Evolutionary conservation across 768 basidiomycete species (phyloP).

Genomic region (Termitomyces sp.): DNA sequence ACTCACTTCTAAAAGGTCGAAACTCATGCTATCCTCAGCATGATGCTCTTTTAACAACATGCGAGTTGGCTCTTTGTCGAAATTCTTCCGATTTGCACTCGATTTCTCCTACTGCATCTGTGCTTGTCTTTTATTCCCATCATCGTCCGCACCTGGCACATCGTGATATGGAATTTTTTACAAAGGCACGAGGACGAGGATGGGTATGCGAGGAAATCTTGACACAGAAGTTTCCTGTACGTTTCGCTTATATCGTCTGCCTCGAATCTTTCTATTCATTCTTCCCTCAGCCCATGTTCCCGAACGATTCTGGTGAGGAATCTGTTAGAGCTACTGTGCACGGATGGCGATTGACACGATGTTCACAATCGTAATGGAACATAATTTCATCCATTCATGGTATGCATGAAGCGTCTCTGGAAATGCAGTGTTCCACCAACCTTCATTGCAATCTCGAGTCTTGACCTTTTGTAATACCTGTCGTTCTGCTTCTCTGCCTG

Average conservation of each 20-base stretch:
- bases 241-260: slow-evolving; percentile 13
- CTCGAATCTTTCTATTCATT: background rate
- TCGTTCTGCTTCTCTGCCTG: background rate
- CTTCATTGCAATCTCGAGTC: no score
- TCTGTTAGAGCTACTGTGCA: slow-evolving; percentile 76
- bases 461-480: background rate
- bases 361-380: background rate
- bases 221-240: slow-evolving; percentile 55
- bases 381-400: no score
- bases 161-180: slow-evolving; percentile 80
- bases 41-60: slow-evolving; percentile 71
- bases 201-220: slow-evolving; percentile 75
- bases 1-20: background rate
- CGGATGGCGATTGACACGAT: slow-evolving; percentile 60
- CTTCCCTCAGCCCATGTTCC: slow-evolving; percentile 76
- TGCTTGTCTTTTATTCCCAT: slow-evolving; percentile 87
- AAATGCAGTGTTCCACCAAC: no score
- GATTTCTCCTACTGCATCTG: slow-evolving; percentile 15
- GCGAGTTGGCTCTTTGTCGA: slow-evolving; percentile 39
- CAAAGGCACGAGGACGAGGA: slow-evolving; percentile 49
- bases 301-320: slow-evolving; percentile 77
- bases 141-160: slow-evolving; percentile 82
- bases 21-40: slow-evolving; percentile 42
- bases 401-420: no score
- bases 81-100: background rate